Evolutionary conservation across 345 rosid genomes (phyloP).

Genomic region (Euphorbia lathyris): DNA sequence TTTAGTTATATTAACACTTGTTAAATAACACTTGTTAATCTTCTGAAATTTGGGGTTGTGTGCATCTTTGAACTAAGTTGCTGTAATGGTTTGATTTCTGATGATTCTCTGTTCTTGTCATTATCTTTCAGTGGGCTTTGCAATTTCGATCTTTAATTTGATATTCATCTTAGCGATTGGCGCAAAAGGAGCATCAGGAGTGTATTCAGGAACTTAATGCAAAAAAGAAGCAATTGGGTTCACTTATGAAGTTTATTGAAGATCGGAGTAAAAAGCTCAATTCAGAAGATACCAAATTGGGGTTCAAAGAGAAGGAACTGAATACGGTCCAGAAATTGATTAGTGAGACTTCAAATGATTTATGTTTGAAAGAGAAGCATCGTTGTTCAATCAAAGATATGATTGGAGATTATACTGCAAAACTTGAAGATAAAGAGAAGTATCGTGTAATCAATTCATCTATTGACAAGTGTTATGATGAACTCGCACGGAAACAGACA

Average conservation of each 20-base stretch:
- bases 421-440: neutral
- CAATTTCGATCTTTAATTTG: too few relatives aligned
- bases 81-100: too few relatives aligned
- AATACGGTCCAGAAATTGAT: constrained; percentile 1
- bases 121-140: too few relatives aligned
- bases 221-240: constrained; percentile 9
- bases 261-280: neutral
- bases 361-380: neutral
- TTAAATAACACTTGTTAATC: too few relatives aligned
- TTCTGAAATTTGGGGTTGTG: too few relatives aligned
- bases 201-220: neutral
- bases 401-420: constrained; percentile 2
- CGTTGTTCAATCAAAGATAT: constrained; percentile 2
- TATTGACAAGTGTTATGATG: neutral
- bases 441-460: neutral
- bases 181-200: constrained; percentile 1
- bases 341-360: constrained; percentile 4
- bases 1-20: too few relatives aligned
- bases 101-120: too few relatives aligned
- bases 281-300: constrained; percentile 6
- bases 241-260: too few relatives aligned
- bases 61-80: too few relatives aligned
- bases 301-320: constrained; percentile 10
- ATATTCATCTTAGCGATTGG: too few relatives aligned
- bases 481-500: too few relatives aligned